Evolutionary conservation across 1,284 basidiomycete genomes (phyloP).

Genomic region (Leccinum huronense): DNA sequence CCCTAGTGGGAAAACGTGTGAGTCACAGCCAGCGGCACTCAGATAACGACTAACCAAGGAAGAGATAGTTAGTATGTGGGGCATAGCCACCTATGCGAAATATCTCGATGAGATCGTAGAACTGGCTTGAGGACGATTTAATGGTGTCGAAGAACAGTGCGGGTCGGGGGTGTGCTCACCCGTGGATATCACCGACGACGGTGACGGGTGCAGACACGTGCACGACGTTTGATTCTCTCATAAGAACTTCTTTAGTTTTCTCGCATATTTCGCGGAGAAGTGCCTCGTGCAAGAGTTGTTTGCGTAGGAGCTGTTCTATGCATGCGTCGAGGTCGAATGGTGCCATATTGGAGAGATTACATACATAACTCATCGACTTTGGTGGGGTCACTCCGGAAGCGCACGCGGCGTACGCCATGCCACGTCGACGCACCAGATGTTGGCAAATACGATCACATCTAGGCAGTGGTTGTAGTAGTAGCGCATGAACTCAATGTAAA

Average conservation of each 20-base stretch:
- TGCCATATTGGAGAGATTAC: conserved; percentile 53
- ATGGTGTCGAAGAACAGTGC: conserved; percentile 19
- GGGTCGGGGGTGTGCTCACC: conserved; percentile 56
- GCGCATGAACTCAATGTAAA: conserved; percentile 1
- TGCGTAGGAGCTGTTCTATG: conserved; percentile 85
- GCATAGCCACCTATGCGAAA: conserved; percentile 98
- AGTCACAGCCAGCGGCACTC: neutral
- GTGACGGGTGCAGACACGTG: conserved; percentile 98
- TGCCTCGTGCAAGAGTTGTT: conserved; percentile 91
- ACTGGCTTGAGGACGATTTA: conserved; percentile 71
- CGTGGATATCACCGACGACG: conserved; percentile 99
- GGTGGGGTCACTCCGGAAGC: neutral
- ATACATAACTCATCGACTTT: conserved; percentile 9
- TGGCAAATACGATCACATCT: conserved; percentile 21
- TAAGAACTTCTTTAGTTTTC: conserved; percentile 97
- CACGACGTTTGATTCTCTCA: conserved; percentile 98
- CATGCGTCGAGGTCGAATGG: conserved; percentile 95
- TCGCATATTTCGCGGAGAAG: conserved; percentile 95
- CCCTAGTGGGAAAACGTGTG: conserved; percentile 47
- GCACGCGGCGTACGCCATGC: conserved; percentile 4
- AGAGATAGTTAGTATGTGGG: conserved; percentile 96
- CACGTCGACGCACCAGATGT: conserved; percentile 19
- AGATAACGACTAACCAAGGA: conserved; percentile 68
- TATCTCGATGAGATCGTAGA: conserved; percentile 99
- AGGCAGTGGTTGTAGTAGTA: neutral